phyloP scores from a whole-genome alignment of 1,139 yeast genomes.

The Casaregolazyma suthepensis region DNA sequence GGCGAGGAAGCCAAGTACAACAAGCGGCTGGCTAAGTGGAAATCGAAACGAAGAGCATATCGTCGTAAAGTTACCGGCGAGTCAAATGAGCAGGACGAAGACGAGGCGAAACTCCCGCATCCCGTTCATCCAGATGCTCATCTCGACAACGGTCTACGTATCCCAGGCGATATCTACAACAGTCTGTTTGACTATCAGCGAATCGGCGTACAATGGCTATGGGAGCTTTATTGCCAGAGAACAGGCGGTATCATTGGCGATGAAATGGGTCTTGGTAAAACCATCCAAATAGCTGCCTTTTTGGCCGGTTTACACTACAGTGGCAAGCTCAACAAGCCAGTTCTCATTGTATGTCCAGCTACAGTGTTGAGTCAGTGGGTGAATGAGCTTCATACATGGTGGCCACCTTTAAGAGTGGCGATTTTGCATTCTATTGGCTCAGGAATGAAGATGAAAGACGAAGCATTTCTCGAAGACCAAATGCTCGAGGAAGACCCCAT shows the following conservation, averaged over 20 bases:
- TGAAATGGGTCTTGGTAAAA: conserved; percentile 97
- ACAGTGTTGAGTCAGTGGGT: conserved; percentile 97
- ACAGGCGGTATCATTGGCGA: conserved; percentile 96
- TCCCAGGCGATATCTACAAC: conserved; percentile 90
- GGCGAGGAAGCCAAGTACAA: conserved; percentile 67
- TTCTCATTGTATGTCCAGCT: conserved; percentile 88
- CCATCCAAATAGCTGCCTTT: conserved; percentile 86
- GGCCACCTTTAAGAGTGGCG: conserved; percentile 89
- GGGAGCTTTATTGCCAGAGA: conserved; percentile 76
- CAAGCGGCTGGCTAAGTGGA: conserved; percentile 57
- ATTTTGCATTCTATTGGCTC: conserved; percentile 89
- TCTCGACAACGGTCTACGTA: conserved; percentile 57
- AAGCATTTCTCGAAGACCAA: conserved; percentile 30
- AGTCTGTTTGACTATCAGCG: conserved; percentile 87
- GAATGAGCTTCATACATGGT: conserved; percentile 91
- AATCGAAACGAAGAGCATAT: conserved; percentile 31
- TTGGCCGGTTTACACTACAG: conserved; percentile 87
- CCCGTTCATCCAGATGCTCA: conserved; percentile 72
- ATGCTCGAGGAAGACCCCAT: conserved; percentile 46
- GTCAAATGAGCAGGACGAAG: conserved; percentile 27
- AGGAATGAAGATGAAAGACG: conserved; percentile 60
- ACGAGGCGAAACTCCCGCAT: conserved; percentile 70
- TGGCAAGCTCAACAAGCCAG: conserved; percentile 66
- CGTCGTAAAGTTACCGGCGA: conserved; percentile 16
- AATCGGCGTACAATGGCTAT: conserved; percentile 71